These are phyloP conservation scores for Fusarium marasasianum DNA, from an alignment of 2,329 filamentous ascomycete species.

Conservation along the genomic window DNA sequence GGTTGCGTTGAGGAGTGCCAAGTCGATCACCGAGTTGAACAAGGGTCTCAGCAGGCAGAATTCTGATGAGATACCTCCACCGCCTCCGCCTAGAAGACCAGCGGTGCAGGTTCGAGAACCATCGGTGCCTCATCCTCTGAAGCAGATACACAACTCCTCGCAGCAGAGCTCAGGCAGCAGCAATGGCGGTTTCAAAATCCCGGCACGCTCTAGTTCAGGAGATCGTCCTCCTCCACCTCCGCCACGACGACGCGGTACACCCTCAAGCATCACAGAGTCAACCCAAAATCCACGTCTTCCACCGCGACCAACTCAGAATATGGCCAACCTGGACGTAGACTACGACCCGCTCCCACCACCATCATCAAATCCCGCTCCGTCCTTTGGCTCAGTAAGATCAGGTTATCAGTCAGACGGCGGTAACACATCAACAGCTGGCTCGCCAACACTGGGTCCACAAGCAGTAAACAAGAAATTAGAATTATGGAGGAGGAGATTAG, in stretches of 20 bases:
- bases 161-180: constrained; percentile 44
- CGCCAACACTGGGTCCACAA: constrained; percentile 48
- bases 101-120: constrained; percentile 27
- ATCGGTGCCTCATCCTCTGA: constrained; percentile 50
- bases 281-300: constrained; percentile 43
- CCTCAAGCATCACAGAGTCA: constrained; percentile 43
- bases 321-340: constrained; percentile 53
- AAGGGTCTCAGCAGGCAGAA: constrained; percentile 34
- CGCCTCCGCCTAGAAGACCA: constrained; percentile 50
- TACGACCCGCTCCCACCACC: constrained; percentile 53
- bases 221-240: constrained; percentile 57
- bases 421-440: constrained; percentile 47
- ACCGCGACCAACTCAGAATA: constrained; percentile 44
- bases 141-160: constrained; percentile 54
- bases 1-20: constrained; percentile 59
- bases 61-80: constrained; percentile 42
- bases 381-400: constrained; percentile 40
- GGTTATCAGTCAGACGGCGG: constrained; percentile 44
- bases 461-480: constrained; percentile 73
- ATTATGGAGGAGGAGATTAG: constrained; percentile 75
- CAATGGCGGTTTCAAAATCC: constrained; percentile 21
- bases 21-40: constrained; percentile 45
- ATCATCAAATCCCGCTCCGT: constrained; percentile 33
- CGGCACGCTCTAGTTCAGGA: constrained; percentile 19
- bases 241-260: constrained; percentile 56